Evolutionary conservation across 2,329 filamentous ascomycete genomes (phyloP), one percentile per base, ranked within the genome.

Genomic region (Stagonosporopsis tanaceti): DNA sequence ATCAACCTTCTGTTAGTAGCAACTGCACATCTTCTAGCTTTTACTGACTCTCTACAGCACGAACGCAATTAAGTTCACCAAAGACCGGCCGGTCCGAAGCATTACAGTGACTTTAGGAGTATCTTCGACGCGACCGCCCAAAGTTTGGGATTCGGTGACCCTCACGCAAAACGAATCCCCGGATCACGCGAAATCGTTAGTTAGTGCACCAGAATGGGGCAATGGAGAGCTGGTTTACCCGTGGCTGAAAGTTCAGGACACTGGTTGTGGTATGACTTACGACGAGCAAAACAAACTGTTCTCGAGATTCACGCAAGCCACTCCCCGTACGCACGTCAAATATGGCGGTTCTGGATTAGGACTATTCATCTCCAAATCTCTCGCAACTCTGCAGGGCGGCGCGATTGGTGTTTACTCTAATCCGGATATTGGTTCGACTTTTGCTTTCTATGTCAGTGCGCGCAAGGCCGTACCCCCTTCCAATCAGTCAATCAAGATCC

Each of bases 301-400:
- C 38, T 66, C 65, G 6, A 61, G 71, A 8, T 74, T 74, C 24
- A 65, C 65, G 0, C 72, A 75, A 44, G 69, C 72, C 3, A 68
- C 66, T 7, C 69, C 68, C 15, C 64, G 68, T 38, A 75, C 72
- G 0, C 71, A 75, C 20, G 60, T 73, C 9, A 71, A 73, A 14
- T 80, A 80, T 38, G 78, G 78, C 4, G 78, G 78, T 11, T 77
- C 74, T 5, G 78, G 78, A 0, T 64, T 79, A 0, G 78, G 79
- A 0, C 68, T 81, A 0, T 79, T 79, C 55, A 80, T 80, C n/a
- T 77, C 75, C 15, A 71, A 78, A 20, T 66, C 66, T 1, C 65
- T 72, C 6, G 59, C 63, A 7, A 63, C 61, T 40, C 53, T 75
- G 7, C 70, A 73, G 50, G 78, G 78, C 3, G 78, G 78, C 7